Base-by-base conservation (phyloP, 805 yeast genomes). In the Pichia kluyveri region DNA sequence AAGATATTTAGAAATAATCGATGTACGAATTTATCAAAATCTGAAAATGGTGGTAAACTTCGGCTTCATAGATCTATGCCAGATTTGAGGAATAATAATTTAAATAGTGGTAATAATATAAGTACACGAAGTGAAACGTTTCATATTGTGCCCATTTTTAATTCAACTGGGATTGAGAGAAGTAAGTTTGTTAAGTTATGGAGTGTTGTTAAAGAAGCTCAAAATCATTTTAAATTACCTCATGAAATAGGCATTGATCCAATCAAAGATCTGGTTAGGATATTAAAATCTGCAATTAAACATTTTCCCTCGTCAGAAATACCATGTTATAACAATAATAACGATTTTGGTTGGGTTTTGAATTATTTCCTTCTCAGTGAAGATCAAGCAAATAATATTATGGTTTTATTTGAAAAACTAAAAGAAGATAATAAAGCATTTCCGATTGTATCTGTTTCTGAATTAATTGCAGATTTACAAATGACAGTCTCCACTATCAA, bases 221-320 rank as follows among this genome's bases (percentile, higher is more conserved):
- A 44, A 17, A 19, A 48, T 18, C 62, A 61, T 43, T 60, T 62
- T 40, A 54, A 52, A 17, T 40, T 63, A 19, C 65, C 67, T 0
- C 51, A 55, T 43, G 60, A 57, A 26, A 44, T 58, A 8, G 40
- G 50, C 2, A 41, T 48, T 37, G 54, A 51, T 9, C 62, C 64
- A 1, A 54, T 56, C 3, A 55, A 52, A 32, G 49, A 52, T 19
- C 43, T 61, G 18, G 51, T 50, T 34, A 49, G 51, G 17, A 42
- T 50, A 19, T 37, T 60, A 28, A 53, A 46, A 34, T 37, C 46
- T 6, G 49, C 54, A 4, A 39, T 60, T 14, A 56, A 51, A 37
- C 50, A 51, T 19, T 45, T 37, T 4, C 48, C 50, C n/a, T 49
- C 43, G 37, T 8, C 32, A 15, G 14, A 37, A 4, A n/a, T 19